A percentile compares a stretch with the other conserved stretches of the same genome.
Conservation (phyloP, 306 rosid genomes). For the Astragalus glycyphyllos region DNA sequence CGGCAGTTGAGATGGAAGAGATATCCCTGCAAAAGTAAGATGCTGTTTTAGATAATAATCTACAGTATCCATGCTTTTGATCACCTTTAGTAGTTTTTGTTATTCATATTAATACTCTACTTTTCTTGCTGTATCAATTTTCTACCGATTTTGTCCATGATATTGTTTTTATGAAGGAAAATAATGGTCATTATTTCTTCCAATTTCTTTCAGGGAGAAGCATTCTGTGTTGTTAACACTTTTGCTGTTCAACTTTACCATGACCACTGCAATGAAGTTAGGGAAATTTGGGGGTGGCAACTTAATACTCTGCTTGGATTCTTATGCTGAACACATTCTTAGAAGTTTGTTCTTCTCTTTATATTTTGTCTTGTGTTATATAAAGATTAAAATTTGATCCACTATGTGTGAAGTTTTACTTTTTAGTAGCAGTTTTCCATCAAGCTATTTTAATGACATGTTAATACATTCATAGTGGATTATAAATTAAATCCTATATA, state of each 20-base stretch:
- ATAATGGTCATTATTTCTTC: constrained; percentile 32
- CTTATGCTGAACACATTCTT: constrained; percentile 56
- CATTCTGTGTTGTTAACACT: constrained; percentile 62
- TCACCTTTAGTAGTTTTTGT: constrained; percentile 7
- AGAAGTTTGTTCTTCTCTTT: constrained; percentile 54
- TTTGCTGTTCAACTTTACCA: constrained; percentile 65
- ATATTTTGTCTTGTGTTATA: neutral
- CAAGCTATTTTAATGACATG: neutral
- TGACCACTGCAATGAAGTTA: constrained; percentile 49
- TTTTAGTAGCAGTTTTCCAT: neutral
- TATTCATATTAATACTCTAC: constrained; percentile 7
- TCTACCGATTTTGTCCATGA: neutral
- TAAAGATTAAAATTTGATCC: neutral
- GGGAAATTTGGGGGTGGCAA: constrained; percentile 51
- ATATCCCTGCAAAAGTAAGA: constrained; percentile 56
- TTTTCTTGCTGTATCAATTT: neutral
- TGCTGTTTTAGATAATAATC: constrained; percentile 18
- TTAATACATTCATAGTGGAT: neutral
- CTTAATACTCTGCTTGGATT: constrained; percentile 55
- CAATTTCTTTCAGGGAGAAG: constrained; percentile 66
- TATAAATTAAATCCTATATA: neutral
- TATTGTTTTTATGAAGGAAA: constrained; percentile 18
- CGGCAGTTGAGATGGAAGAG: constrained; percentile 58
- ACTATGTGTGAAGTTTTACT: neutral
- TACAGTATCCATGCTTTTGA: constrained; percentile 17